Base-by-base conservation (phyloP, 345 rosid species). In the Iberis pinnata region DNA sequence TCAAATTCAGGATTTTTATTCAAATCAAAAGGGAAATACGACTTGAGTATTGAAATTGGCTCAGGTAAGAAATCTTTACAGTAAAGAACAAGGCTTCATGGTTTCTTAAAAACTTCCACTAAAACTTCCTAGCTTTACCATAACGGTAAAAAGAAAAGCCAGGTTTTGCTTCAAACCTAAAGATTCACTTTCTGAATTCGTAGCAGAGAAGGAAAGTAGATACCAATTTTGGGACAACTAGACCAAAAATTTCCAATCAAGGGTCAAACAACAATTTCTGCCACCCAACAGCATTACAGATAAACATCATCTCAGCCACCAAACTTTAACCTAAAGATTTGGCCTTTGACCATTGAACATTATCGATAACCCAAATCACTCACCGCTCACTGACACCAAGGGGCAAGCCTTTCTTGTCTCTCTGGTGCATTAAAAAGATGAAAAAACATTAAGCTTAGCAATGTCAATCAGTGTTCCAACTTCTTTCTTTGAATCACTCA, bases 121-220 rank as follows among this genome's bases (percentile, higher is more conserved):
- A 5, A 6, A 32, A 13, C 43, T 43, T 43, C 15, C 18, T 43
- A 43, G 8, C 9, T 36, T 46, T 16, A 24, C 25, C 45, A 36
- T 36, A 15, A 33, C 62, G 38, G 50, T 41, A 22, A 20, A 56
- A 35, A 14, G 2, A 55, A 43, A 19, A 3, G n/a, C 25, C 25
- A 3, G 3, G 25, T 6, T 22, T 22, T 22, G 25, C 25, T 22
- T 58, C 53, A 35, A 18, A 58, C 53, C 15, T 26, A 46, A 36
- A 46, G 55, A 59, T 48, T 25, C 64, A 37, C 39, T 48, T 26
- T 26, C 55, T 48, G 31, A 48, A 59, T 59, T 39, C 64, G 19
- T 48, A 37, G 38, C 20, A 59, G 2, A 25, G 47, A 59, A 59
- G 64, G 46, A 59, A 47, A 49, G 55, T n/a, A 59, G 48, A 38